Evolutionary conservation across 805 yeast species (phyloP).

Genomic region (Sugiyamaella valdiviana): DNA sequence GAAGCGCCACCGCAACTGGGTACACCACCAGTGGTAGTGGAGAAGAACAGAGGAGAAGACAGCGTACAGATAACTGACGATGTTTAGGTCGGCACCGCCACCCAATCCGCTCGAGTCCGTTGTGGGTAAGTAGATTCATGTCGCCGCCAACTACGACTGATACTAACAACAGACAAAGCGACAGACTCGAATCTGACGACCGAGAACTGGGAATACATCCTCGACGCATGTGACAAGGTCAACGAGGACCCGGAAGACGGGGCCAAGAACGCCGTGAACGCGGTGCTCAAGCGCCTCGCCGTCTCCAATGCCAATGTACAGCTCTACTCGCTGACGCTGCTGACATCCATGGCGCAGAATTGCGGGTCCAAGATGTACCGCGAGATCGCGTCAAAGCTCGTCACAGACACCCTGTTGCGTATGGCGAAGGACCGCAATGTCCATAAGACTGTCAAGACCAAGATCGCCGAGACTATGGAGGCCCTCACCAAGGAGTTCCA

Average conservation of each 20-base stretch:
- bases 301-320: constrained; percentile 59
- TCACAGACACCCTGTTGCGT: constrained; percentile 43
- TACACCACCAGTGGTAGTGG: too few relatives aligned
- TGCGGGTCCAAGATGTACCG: constrained; percentile 66
- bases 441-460: constrained; percentile 61
- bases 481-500: constrained; percentile 62
- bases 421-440: constrained; percentile 49
- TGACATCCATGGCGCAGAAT: constrained; percentile 64
- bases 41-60: too few relatives aligned
- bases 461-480: constrained; percentile 58
- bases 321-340: constrained; percentile 46
- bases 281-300: constrained; percentile 44
- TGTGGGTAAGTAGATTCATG: constrained; percentile 9
- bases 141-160: background rate
- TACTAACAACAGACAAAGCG: constrained; percentile 37
- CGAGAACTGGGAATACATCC: constrained; percentile 62
- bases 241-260: constrained; percentile 55
- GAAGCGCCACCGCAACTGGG: too few relatives aligned
- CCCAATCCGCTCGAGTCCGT: constrained; percentile 25
- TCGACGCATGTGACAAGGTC: constrained; percentile 63
- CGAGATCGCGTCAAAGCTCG: constrained; percentile 52
- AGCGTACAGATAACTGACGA: too few relatives aligned
- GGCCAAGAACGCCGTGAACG: constrained; percentile 41
- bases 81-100: constrained; percentile 25
- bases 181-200: constrained; percentile 56